Evolutionary conservation across 768 basidiomycete genomes (phyloP), one percentile per base, ranked within the genome.

Genomic region (Phylloporus sp.): DNA sequence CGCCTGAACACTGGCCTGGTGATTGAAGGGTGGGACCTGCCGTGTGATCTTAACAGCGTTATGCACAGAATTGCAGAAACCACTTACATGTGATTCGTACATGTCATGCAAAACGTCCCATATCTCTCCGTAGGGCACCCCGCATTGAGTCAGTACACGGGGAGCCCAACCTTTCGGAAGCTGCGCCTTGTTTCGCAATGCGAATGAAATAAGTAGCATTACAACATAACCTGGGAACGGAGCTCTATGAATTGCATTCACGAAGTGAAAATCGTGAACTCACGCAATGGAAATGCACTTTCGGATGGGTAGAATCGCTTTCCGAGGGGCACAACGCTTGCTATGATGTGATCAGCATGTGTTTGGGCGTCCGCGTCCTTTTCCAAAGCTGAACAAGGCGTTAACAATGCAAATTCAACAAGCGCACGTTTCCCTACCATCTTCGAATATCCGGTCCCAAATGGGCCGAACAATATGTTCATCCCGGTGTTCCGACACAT

Each of bases 401-500:
- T 62, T 41, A 58, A 24, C 42, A 15, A 35, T 45, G 47, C 39
- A 35, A 46, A 35, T 38, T 18, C 20, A 42, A 49, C 45, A n/a
- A 38, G 39, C 22, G 16, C 41, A 26, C 20, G 48, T 20, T 32
- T 44, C 67, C 80, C 53, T 65, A 90, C 93, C 82, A 55, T 87
- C 82, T 45, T 89, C 83, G 54, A 97, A 81, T 58, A 98, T 84
- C 57, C 81, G 82, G 57, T 86, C 85, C 95, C 95, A 98, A 15
- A 95, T 92, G 4, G 87, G 83, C 49, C 82, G 78, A 16, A 92
- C 84, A 29, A 95, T 72, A 41, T 76, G 80, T 52, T 91, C 86
- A 57, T 98, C 92, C 5, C 85, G 84, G 65, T 95, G 92, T 65
- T 95, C 93, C 8, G 95, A 95, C 7, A 95, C 88, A 65, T 97